A percentile compares a stretch with the other conserved stretches of the same genome.
These are phyloP conservation scores for Chondrostereum purpureum DNA, from an alignment of 1,284 basidiomycete species.

Conservation along the genomic window DNA sequence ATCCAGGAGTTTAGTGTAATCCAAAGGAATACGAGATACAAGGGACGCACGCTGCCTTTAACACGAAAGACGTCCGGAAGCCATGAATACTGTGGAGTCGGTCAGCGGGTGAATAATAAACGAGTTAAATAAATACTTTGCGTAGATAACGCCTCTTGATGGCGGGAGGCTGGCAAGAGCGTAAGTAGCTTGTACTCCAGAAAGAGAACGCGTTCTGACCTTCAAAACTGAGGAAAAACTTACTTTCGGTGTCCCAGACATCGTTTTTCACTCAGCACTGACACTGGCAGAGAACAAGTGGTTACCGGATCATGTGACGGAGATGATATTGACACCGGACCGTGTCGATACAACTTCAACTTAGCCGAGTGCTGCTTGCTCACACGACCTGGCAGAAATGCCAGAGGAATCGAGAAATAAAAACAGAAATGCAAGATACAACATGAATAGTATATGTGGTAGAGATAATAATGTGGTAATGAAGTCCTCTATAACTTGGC, in stretches of 20 bases:
- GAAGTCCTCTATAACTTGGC: constrained; percentile 2
- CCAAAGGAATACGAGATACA: constrained; percentile 4
- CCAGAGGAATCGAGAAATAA: too few species aligned
- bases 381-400: too few species aligned
- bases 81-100: constrained; percentile 70
- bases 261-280: too few species aligned
- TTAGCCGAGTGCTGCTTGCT: too few species aligned
- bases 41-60: constrained; percentile 60
- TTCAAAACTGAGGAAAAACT: neutral
- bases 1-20: constrained; percentile 3
- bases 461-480: too few species aligned
- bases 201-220: neutral
- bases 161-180: neutral
- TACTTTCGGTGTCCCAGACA: neutral
- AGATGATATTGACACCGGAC: too few species aligned
- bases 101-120: neutral
- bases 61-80: constrained; percentile 79
- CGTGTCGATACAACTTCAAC: too few species aligned
- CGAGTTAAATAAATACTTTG: constrained; percentile 26
- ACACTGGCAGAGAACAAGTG: too few species aligned
- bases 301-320: too few species aligned
- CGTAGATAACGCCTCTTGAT: constrained; percentile 35
- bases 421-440: too few species aligned
- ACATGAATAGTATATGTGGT: too few species aligned
- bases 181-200: neutral